Base-by-base conservation (phyloP, 768 basidiomycete genomes). In the Serpula lacrymans region DNA sequence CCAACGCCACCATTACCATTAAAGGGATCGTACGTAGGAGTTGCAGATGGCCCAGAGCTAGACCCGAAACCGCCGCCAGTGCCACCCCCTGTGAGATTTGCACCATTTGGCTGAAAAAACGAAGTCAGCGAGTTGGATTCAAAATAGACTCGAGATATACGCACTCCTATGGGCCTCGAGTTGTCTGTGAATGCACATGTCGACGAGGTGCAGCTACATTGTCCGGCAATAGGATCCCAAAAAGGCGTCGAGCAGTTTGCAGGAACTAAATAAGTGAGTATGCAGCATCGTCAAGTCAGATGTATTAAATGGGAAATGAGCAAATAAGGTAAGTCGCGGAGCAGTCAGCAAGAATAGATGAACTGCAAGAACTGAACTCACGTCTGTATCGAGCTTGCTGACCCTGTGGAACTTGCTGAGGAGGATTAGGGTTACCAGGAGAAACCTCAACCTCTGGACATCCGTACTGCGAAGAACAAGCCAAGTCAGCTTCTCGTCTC, bases 241-340 rank as follows among this genome's bases (percentile, higher is more conserved):
- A 84, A 89, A 3, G 82, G 71, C 8, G 84, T 88, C 4, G 82
- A 81, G 60, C 85, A 88, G 63, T 84, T 84, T 16, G 70, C 42
- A 17, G 84, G 77, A 3, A 87, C 82, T 84, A 44, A 8, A 30
- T n/a, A 14, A 16, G 29, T 25, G 30, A 31, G 39, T 23, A 39
- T 27, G 37, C 4, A 41, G 41, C n/a, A n/a, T n/a, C n/a, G n/a
- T n/a, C n/a, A n/a, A n/a, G n/a, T n/a, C n/a, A n/a, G n/a, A n/a
- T n/a, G n/a, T n/a, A n/a, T n/a, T n/a, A n/a, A n/a, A n/a, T n/a
- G n/a, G n/a, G 35, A 22, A 14, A 44, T 37, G 36, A n/a, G 8
- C 29, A 6, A 32, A 12, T 36, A 10, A 36, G 20, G 34, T 4
- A 6, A 34, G 18, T 41, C 12, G n/a, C n/a, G n/a, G n/a, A n/a